Evolutionary conservation across 192 early-diverging fungal species (phyloP).

Genomic region (Mortierella claussenii): DNA sequence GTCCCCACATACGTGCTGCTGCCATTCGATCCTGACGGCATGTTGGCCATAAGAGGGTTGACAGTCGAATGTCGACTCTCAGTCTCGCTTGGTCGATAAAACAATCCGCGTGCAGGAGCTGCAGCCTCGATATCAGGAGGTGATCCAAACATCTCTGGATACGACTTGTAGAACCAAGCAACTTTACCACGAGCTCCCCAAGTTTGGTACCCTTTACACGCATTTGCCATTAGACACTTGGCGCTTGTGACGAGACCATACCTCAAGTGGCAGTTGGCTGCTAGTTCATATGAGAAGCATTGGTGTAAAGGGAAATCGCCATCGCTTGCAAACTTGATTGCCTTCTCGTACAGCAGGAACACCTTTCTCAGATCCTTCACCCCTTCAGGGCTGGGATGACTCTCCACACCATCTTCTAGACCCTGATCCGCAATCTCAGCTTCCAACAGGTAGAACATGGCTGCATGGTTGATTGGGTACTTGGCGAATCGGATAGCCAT

Average conservation of each 20-base stretch:
- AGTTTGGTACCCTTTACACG: slow-evolving; percentile 31
- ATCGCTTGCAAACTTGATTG: slow-evolving; percentile 26
- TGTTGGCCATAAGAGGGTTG: background rate
- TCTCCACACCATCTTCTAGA: background rate
- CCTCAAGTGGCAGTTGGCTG: slow-evolving; percentile 31
- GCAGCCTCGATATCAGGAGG: slow-evolving; percentile 15
- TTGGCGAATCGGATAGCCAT: slow-evolving; percentile 26
- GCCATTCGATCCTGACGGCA: background rate
- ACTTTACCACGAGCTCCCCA: slow-evolving; percentile 50
- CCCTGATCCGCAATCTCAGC: slow-evolving; percentile 47
- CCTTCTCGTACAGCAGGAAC: slow-evolving; percentile 32
- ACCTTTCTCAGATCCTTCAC: slow-evolving; percentile 8
- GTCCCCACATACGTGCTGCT: slow-evolving; percentile 3
- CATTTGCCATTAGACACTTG: slow-evolving; percentile 26
- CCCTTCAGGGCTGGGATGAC: background rate
- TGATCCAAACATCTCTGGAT: slow-evolving; percentile 28
- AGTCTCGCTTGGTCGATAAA: slow-evolving; percentile 34
- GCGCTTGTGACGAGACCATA: slow-evolving; percentile 39
- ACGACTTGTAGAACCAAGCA: slow-evolving; percentile 32
- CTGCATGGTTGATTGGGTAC: slow-evolving; percentile 46
- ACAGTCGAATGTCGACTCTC: background rate
- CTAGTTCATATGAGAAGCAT: slow-evolving; percentile 32
- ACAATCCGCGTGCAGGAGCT: slow-evolving; percentile 15
- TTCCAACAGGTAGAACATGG: slow-evolving; percentile 45
- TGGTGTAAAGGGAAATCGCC: slow-evolving; percentile 32